Base-by-base conservation (phyloP, 257 asterid genomes). In the Voacanga thouarsii region DNA sequence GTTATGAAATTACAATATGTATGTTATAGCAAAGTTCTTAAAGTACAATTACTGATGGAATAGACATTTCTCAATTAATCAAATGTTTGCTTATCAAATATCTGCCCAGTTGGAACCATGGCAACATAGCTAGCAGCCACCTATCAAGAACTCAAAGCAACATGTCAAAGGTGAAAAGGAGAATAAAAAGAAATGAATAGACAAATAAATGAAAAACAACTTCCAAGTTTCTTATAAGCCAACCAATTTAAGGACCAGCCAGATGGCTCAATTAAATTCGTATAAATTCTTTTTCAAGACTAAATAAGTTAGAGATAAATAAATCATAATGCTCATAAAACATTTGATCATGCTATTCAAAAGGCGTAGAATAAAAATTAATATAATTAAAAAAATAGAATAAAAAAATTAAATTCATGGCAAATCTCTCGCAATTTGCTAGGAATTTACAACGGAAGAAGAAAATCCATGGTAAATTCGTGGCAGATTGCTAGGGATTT, bases 41-140 rank as follows among this genome's bases (percentile, higher is more conserved):
- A 41, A 28, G 39, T 50, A 28, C 26, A 16, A n/a, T 4, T 11
- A 50, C 19, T 39, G 75, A 69, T 28, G 57, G 33, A 75, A 72
- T 57, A 72, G 4, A 63, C 21, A 51, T 41, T 49, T 6, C 71
- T 44, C n/a, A 41, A 47, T 26, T 45, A 8, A 50, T 15, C 49
- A 78, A 19, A 30, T 39, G 72, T 71, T 79, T 71, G 91, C 99
- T 98, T 95, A 86, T 95, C 98, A 82, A 95, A 95, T 83, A 95
- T 85, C 90, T 95, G 99, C 75, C 99, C 98, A 1, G 98, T 89
- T 72, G 98, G 99, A 81, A 95, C 93, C 98, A 95, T 95, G 78
- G 97, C 99, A 79, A 95, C 94, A 61, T 86, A 93, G 86, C 93
- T 95, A 70, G 99, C 98, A 61, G 98, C 97, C 50, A 93, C 99